Base-by-base conservation (phyloP, 176 grass and related monocot genomes). In the Oryza nivara region DNA sequence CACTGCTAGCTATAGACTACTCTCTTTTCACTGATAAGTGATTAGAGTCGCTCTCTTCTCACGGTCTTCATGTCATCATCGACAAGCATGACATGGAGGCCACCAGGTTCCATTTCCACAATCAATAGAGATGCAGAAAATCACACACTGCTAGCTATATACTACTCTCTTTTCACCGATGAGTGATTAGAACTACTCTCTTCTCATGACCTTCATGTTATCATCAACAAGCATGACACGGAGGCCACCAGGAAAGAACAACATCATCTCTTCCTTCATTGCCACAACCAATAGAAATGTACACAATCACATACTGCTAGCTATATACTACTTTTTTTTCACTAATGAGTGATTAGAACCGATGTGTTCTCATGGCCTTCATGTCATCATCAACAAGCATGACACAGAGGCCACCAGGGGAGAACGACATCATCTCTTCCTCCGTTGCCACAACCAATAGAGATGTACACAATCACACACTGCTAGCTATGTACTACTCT, bases 11-110 rank as follows among this genome's bases (percentile, higher is more conserved):
- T 7, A 5, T 38, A 38, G 5, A 38, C 36, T 38, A 38, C 36
- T 38, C 4, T 38, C 36, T 38, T 38, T 38, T 38, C 36, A 38
- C 36, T 38, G 4, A 38, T 38, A 38, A 38, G 36, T 38, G 36
- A 38, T 38, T 38, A 38, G 4, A 38, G 6, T 38, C 36, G 36
- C 36, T 38, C 36, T 38, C 36, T 65, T 8, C 11, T 71, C 0
- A 77, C 11, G 19, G 70, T 71, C 15, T 17, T 71, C 8, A 4
- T 9, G 0, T 83, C 32, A 61, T 28, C 44, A 4, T 82, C 86
- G 1, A 82, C 41, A 16, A 86, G 2, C 71, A 86, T 30, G 7
- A 34, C 70, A 10, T 70, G 32, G 47, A 86, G 67, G 4, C 77
- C 61, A 19, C 19, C 3, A 15, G 60, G 70, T 3, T 78, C 67